Conservation (phyloP, 1,139 yeast genomes). For the Yarrowia galli region DNA sequence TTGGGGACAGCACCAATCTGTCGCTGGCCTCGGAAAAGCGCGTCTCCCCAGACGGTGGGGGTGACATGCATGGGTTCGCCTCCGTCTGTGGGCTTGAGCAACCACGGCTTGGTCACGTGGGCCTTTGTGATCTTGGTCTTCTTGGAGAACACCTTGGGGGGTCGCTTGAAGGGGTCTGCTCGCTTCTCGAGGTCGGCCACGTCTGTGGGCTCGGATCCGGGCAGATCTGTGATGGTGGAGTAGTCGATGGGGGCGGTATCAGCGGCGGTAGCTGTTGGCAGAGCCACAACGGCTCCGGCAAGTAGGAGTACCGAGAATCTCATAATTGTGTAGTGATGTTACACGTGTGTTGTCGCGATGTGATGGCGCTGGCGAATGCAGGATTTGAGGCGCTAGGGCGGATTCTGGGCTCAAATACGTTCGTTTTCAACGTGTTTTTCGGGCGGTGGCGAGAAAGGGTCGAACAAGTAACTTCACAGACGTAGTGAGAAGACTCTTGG, state of each 20-base stretch:
- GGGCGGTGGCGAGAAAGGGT: constrained; percentile 4
- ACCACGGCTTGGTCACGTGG: constrained; percentile 31
- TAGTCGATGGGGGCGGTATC: constrained; percentile 11
- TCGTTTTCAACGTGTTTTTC: background rate
- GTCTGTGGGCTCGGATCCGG: constrained; percentile 34
- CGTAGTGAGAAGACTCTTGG: background rate
- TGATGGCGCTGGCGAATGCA: background rate
- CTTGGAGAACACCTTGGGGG: constrained; percentile 35
- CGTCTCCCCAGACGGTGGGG: constrained; percentile 83
- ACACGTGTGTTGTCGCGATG: background rate
- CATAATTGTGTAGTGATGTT: constrained; percentile 4
- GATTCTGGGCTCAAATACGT: constrained; percentile 1
- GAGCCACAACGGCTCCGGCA: constrained; percentile 16
- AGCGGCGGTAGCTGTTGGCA: constrained; percentile 21
- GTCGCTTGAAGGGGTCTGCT: constrained; percentile 29
- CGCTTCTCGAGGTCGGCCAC: constrained; percentile 29
- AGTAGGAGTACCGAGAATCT: constrained; percentile 23
- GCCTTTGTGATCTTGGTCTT: constrained; percentile 31
- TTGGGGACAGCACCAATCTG: constrained; percentile 64
- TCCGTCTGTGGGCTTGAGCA: constrained; percentile 55
- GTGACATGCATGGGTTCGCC: constrained; percentile 68
- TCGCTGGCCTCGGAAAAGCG: constrained; percentile 79
- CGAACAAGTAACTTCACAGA: background rate
- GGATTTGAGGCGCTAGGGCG: background rate
- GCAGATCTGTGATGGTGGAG: constrained; percentile 24